Conservation (phyloP, 176 grass and related monocot genomes). For the Bonia amplexicaulis region DNA sequence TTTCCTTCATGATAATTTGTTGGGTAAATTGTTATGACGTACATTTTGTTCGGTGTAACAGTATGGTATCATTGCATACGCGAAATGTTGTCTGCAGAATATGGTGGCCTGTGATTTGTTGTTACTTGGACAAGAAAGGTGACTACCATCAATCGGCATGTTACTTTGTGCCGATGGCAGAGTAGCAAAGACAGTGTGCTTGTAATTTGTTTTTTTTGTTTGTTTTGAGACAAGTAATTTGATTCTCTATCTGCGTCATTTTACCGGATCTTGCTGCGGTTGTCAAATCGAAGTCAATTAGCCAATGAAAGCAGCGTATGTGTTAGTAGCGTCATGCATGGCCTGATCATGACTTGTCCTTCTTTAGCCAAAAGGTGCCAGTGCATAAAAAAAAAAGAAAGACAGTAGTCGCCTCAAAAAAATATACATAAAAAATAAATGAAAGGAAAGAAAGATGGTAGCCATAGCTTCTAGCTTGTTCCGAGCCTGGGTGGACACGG, state of each 20-base stretch:
- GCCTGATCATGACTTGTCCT: not conserved
- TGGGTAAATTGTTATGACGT: not conserved
- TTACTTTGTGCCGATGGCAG: not conserved
- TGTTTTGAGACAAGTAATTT: not conserved
- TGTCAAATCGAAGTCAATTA: not conserved
- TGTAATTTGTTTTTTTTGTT: not conserved
- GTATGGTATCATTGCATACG: not conserved
- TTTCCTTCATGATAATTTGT: not conserved
- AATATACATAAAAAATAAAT: not conserved
- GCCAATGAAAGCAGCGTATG: not conserved
- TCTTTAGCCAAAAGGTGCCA: not conserved
- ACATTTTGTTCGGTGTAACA: not conserved
- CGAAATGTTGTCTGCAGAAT: not conserved
- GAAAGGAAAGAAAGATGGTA: not conserved
- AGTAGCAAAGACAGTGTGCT: not conserved
- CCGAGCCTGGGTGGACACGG: too few species aligned
- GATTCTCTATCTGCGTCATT: not conserved
- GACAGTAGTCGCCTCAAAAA: not conserved
- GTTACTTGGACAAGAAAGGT: not conserved
- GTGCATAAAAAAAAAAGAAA: too few species aligned
- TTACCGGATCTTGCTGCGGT: not conserved
- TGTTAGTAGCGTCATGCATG: not conserved
- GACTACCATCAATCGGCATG: not conserved
- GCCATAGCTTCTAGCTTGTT: too few species aligned
- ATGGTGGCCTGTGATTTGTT: not conserved